phyloP scores from a whole-genome alignment of 1,284 basidiomycete genomes.

The Mycena sp. region DNA sequence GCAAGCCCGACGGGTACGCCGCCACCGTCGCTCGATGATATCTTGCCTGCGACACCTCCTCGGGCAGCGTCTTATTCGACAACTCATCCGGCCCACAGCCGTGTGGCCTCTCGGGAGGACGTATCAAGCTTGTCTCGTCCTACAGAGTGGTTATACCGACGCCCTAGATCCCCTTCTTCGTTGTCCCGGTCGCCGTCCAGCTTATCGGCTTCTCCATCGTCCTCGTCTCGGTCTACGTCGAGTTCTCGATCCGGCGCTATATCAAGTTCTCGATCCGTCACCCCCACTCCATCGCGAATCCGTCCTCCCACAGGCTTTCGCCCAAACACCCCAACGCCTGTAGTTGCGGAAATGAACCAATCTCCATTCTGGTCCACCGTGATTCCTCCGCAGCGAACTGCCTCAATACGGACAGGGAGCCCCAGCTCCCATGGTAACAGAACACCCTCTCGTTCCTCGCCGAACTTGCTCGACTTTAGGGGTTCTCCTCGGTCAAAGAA shows the following conservation, averaged over 20 bases:
- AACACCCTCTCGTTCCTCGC: conserved; percentile 28
- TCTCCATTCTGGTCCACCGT: conserved; percentile 45
- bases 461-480: conserved; percentile 27
- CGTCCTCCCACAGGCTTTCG: conserved; percentile 31
- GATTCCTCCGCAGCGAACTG: conserved; percentile 42
- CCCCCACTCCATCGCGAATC: conserved; percentile 27
- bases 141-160: conserved; percentile 57
- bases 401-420: conserved; percentile 41
- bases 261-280: conserved; percentile 28
- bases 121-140: conserved; percentile 29
- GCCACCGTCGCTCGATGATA: conserved; percentile 25
- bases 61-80: conserved; percentile 35
- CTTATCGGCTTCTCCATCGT: conserved; percentile 28
- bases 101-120: conserved; percentile 7
- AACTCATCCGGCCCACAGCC: conserved; percentile 4
- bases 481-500: conserved; percentile 15
- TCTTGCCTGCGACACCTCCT: conserved; percentile 24
- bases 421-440: conserved; percentile 30
- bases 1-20: conserved; percentile 17
- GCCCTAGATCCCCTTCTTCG: conserved; percentile 48
- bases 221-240: conserved; percentile 27
- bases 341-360: conserved; percentile 28
- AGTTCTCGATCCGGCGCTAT: conserved; percentile 24
- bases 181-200: conserved; percentile 34
- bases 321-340: conserved; percentile 22